Evolutionary conservation across 805 yeast species (phyloP).

Genomic region (Monosporozyma yasuniensis): DNA sequence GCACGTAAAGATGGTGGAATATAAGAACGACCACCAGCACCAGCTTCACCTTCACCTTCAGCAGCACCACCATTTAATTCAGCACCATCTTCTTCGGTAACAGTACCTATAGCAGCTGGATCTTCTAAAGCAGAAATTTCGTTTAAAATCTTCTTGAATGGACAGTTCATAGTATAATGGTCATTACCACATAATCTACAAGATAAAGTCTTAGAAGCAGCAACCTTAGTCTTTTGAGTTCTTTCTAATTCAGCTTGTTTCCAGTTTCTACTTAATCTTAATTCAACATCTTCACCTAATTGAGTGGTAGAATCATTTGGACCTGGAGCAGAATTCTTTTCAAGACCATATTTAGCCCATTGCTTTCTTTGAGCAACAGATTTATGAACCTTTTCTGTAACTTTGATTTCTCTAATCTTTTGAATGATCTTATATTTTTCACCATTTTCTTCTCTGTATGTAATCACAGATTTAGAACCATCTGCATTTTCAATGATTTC

Average conservation of each 20-base stretch:
- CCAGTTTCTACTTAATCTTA: slow-evolving; percentile 70
- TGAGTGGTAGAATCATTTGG: slow-evolving; percentile 86
- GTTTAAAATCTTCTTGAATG: slow-evolving; percentile 79
- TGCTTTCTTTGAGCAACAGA: slow-evolving; percentile 78
- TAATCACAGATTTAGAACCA: slow-evolving; percentile 81
- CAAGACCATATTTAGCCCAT: slow-evolving; percentile 86
- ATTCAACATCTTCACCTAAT: slow-evolving; percentile 72
- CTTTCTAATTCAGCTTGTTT: slow-evolving; percentile 68
- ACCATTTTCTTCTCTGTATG: slow-evolving; percentile 69
- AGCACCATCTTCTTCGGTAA: slow-evolving; percentile 29
- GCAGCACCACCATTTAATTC: slow-evolving; percentile 17
- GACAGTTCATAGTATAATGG: slow-evolving; percentile 93
- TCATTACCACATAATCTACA: slow-evolving; percentile 94
- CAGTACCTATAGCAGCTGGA: slow-evolving; percentile 25
- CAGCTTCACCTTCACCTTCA: slow-evolving; percentile 22
- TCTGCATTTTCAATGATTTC: slow-evolving; percentile 70
- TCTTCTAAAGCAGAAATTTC: slow-evolving; percentile 37
- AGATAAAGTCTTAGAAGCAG: slow-evolving; percentile 39
- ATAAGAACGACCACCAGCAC: slow-evolving; percentile 36
- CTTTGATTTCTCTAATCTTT: slow-evolving; percentile 65
- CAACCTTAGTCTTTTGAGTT: slow-evolving; percentile 37
- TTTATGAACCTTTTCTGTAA: slow-evolving; percentile 75
- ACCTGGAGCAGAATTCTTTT: slow-evolving; percentile 63
- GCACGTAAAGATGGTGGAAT: slow-evolving; percentile 51
- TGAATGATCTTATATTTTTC: slow-evolving; percentile 84